phyloP scores from a whole-genome alignment of 2,329 filamentous ascomycete genomes.

The Fusarium continuum region DNA sequence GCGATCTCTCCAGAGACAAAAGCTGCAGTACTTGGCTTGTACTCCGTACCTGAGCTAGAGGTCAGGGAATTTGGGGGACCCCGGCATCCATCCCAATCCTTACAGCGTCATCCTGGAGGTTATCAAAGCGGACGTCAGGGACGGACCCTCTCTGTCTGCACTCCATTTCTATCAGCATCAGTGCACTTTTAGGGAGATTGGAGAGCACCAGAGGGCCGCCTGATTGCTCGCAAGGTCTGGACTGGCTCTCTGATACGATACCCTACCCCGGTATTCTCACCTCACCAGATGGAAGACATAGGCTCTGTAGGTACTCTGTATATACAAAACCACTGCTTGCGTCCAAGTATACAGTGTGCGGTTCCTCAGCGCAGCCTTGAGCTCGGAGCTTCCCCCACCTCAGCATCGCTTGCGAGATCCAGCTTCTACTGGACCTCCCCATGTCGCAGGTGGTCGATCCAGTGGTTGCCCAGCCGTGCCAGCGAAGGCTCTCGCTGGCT shows the following conservation, averaged over 20 bases:
- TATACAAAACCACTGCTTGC: slow-evolving; percentile 24
- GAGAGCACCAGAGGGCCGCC: slow-evolving; percentile 4
- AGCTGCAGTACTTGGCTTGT: slow-evolving; percentile 7
- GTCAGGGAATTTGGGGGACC: slow-evolving; percentile 9
- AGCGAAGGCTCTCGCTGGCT: slow-evolving; percentile 12
- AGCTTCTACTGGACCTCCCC: slow-evolving; percentile 11
- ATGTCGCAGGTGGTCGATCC: slow-evolving; percentile 21
- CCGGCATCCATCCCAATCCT: slow-evolving; percentile 5
- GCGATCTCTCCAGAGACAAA: neutral
- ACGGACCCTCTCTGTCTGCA: slow-evolving; percentile 19
- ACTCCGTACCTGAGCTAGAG: slow-evolving; percentile 14
- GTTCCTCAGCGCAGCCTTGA: slow-evolving; percentile 41
- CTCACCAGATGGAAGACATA: neutral
- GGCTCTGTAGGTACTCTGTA: too few species aligned
- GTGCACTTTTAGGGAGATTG: slow-evolving; percentile 13
- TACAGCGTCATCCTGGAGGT: slow-evolving; percentile 20
- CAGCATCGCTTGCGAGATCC: slow-evolving; percentile 20
- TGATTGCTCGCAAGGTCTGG: neutral
- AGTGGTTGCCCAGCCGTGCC: slow-evolving; percentile 21
- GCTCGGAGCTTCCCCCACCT: slow-evolving; percentile 33
- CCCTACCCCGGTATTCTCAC: neutral
- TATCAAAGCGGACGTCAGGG: slow-evolving; percentile 29
- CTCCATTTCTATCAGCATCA: slow-evolving; percentile 25
- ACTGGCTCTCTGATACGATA: neutral
- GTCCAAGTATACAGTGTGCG: slow-evolving; percentile 39